Conservation (phyloP, 371 early-diverging fungal species). For the Phascolomyces articulosus region DNA sequence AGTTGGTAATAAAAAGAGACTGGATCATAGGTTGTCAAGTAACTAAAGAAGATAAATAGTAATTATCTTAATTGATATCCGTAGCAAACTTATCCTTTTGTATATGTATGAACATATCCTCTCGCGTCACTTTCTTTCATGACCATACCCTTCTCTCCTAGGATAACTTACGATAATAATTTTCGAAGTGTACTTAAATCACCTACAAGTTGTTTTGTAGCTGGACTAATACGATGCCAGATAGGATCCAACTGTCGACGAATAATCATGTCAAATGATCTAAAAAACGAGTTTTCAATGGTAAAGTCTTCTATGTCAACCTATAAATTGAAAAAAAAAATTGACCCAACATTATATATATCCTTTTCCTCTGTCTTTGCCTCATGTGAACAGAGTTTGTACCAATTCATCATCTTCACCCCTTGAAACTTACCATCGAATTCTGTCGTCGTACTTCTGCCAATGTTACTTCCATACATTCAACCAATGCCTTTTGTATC, state of each 20-base stretch:
- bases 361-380: background rate
- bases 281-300: conserved; percentile 84
- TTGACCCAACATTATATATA: background rate
- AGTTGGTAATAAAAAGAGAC: conserved; percentile 87
- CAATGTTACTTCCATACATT: conserved; percentile 84
- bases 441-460: conserved; percentile 76
- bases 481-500: conserved; percentile 85
- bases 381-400: too few relatives aligned
- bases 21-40: conserved; percentile 84
- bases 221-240: conserved; percentile 84
- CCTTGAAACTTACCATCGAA: conserved; percentile 42
- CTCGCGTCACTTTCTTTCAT: too few relatives aligned
- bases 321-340: conserved; percentile 18
- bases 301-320: conserved; percentile 85
- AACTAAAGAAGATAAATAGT: conserved; percentile 28
- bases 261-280: conserved; percentile 79
- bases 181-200: conserved; percentile 78
- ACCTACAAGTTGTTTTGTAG: conserved; percentile 75
- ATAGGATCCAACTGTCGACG: conserved; percentile 80
- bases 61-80: background rate
- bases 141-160: too few relatives aligned
- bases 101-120: too few relatives aligned
- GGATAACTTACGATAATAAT: conserved; percentile 66
- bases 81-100: too few relatives aligned
- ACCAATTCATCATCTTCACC: too few relatives aligned